Percentiles rank a stretch among this genome's conserved stretches.
phyloP scores from a whole-genome alignment of 257 asterid genomes.

The Penstemon barbatus region DNA sequence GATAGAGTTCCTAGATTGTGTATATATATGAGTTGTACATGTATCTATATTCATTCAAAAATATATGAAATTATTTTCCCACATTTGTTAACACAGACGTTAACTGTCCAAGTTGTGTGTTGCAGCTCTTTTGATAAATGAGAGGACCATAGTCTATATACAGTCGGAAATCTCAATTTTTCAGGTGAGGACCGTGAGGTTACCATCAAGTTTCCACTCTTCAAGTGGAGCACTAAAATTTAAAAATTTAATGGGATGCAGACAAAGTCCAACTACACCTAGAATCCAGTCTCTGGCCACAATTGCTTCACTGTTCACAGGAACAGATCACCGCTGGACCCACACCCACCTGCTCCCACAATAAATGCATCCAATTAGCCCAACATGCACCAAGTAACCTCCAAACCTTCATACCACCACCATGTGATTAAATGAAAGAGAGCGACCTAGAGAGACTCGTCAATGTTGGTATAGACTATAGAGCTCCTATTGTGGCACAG shows the following conservation, averaged over 20 bases:
- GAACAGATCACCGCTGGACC: background rate
- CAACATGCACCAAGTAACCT: no score
- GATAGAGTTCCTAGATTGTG: no score
- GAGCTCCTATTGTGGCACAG: slow-evolving; percentile 4
- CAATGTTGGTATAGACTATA: background rate
- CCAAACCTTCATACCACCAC: no score
- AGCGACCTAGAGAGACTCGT: background rate
- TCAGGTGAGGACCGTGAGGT: background rate
- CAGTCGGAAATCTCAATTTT: background rate
- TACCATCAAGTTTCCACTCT: background rate
- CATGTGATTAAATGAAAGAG: no score
- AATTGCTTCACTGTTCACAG: background rate
- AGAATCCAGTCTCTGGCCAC: no score
- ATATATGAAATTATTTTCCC: no score
- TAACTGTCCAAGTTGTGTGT: no score
- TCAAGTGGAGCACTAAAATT: background rate
- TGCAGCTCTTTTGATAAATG: no score
- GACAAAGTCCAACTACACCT: background rate
- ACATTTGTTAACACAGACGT: no score
- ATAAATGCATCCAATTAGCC: no score
- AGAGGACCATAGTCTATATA: background rate
- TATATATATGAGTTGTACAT: no score
- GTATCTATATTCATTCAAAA: no score
- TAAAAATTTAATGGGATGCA: background rate
- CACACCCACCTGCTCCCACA: background rate